Evolutionary conservation across 2,329 filamentous ascomycete species (phyloP).

Genomic region (Emmonsiellopsis sp.): DNA sequence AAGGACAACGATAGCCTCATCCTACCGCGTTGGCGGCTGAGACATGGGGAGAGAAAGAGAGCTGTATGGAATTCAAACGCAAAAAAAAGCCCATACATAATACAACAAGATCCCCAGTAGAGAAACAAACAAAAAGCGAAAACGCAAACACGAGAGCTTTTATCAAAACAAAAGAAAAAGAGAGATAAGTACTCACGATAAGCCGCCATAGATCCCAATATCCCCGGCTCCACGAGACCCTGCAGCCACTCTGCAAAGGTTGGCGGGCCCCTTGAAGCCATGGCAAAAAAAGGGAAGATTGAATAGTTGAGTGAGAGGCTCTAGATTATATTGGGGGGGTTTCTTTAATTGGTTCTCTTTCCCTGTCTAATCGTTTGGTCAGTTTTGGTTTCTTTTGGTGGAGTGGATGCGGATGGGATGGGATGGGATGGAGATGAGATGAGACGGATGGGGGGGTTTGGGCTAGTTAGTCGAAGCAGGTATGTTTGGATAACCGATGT

Average conservation of each 20-base stretch:
- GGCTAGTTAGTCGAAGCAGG: no score
- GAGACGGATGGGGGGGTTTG: not conserved
- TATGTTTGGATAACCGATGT: no score
- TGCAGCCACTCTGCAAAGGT: not conserved
- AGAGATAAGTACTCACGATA: constrained; percentile 3
- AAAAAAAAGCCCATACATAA: not conserved
- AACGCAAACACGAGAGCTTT: not conserved
- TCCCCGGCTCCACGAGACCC: not conserved
- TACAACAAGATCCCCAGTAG: not conserved
- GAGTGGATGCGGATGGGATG: not conserved
- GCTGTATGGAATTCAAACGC: not conserved
- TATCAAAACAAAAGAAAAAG: not conserved
- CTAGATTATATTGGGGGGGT: no score
- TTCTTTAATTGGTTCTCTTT: no score
- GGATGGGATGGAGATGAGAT: not conserved
- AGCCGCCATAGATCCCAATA: not conserved
- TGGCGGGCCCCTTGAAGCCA: constrained; percentile 1
- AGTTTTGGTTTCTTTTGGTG: not conserved
- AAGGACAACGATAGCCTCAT: not conserved
- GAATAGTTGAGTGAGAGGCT: no score
- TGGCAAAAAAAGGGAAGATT: not conserved
- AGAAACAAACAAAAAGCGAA: not conserved
- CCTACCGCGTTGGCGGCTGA: no score
- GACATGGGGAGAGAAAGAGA: not conserved
- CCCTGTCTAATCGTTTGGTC: not conserved